A percentile compares a stretch with the other conserved stretches of the same genome.
Evolutionary conservation across 1,284 basidiomycete species (phyloP).

Genomic region (Ceratobasidium papillatum): DNA sequence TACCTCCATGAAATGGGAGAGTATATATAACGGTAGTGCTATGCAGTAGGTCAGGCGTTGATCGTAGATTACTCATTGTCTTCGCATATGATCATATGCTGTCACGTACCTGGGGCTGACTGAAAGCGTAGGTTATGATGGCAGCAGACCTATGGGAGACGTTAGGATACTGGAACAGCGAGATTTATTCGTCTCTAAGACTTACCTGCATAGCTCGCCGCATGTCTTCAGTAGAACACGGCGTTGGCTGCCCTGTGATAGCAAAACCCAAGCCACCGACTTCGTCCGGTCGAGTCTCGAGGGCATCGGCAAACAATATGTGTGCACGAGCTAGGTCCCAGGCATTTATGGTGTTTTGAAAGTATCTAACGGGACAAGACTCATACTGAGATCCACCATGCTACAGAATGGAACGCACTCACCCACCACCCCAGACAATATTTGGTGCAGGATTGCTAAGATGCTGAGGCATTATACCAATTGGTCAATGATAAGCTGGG

Average conservation of each 20-base stretch:
- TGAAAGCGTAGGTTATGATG: constrained; percentile 3
- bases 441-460: neutral
- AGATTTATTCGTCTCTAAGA: neutral
- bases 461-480: neutral
- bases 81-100: neutral
- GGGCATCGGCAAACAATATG: constrained; percentile 10
- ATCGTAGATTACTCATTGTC: neutral
- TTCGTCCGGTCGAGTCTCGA: neutral
- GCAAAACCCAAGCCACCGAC: constrained; percentile 7
- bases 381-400: neutral
- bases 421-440: constrained; percentile 14
- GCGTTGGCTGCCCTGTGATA: neutral
- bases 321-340: constrained; percentile 16
- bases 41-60: neutral
- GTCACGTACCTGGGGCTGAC: constrained; percentile 4
- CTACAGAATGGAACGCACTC: neutral
- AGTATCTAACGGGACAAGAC: neutral
- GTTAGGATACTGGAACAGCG: neutral
- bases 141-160: neutral
- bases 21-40: constrained; percentile 6
- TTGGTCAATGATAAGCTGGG: neutral
- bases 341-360: neutral
- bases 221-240: neutral
- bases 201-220: constrained; percentile 8
- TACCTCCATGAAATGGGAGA: constrained; percentile 15